phyloP scores from a whole-genome alignment of 306 rosid species.

The Heteromeles arbutifolia region DNA sequence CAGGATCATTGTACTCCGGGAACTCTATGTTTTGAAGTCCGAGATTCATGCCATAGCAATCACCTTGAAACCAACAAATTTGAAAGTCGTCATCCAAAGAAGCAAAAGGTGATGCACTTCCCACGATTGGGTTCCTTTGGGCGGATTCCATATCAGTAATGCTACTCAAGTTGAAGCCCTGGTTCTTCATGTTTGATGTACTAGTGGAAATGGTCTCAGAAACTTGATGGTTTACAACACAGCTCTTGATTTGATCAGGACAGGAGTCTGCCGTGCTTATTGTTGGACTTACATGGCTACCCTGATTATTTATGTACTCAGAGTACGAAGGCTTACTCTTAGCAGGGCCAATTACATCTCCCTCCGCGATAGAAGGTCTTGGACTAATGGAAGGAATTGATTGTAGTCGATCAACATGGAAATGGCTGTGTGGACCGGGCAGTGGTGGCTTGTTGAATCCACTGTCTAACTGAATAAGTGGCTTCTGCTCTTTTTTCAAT shows the following conservation, averaged over 20 bases:
- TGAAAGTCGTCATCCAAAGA: slow-evolving; percentile 59
- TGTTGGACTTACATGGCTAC: slow-evolving; percentile 33
- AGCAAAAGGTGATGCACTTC: slow-evolving; percentile 36
- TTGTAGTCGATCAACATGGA: slow-evolving; percentile 43
- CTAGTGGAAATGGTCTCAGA: slow-evolving; percentile 39
- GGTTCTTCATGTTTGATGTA: slow-evolving; percentile 42
- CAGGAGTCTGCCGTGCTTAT: slow-evolving; percentile 35
- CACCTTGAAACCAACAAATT: slow-evolving; percentile 44
- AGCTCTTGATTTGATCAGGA: slow-evolving; percentile 41
- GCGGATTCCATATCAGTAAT: slow-evolving; percentile 40
- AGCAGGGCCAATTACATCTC: slow-evolving; percentile 29
- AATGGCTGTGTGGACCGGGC: slow-evolving; percentile 27
- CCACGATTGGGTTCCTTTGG: slow-evolving; percentile 44
- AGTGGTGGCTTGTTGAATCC: slow-evolving; percentile 49
- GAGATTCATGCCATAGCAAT: slow-evolving; percentile 39
- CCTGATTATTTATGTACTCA: slow-evolving; percentile 33
- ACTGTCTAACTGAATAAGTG: slow-evolving; percentile 34
- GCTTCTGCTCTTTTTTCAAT: slow-evolving; percentile 40
- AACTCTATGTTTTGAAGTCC: slow-evolving; percentile 47
- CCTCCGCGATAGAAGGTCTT: slow-evolving; percentile 26
- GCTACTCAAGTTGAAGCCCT: slow-evolving; percentile 37
- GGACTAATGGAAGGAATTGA: slow-evolving; percentile 50
- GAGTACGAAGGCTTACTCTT: slow-evolving; percentile 42
- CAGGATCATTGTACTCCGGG: slow-evolving; percentile 52
- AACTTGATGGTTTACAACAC: slow-evolving; percentile 33